Conservation (phyloP, 1,284 basidiomycete species). For the Naganishia liquefaciens region DNA sequence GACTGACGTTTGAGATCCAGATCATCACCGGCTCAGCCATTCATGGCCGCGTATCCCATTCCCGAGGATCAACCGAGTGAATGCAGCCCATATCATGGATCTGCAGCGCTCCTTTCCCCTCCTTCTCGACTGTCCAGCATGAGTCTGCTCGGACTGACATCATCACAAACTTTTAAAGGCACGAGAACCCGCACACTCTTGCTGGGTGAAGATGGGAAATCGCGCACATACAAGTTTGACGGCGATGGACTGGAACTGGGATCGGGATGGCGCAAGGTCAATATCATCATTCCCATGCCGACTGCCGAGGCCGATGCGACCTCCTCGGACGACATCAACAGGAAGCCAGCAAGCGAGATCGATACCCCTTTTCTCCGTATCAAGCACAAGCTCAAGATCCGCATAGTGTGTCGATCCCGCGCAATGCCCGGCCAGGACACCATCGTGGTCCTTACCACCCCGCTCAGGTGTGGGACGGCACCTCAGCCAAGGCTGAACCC, state of each 20-base stretch:
- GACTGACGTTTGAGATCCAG: conserved; percentile 28
- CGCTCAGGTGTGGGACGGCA: conserved; percentile 46
- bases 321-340: conserved; percentile 1
- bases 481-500: conserved; percentile 35
- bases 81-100: conserved; percentile 30
- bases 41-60: conserved; percentile 41
- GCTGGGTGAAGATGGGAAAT: conserved; percentile 31
- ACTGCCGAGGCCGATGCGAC: conserved; percentile 3
- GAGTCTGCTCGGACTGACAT: conserved; percentile 27
- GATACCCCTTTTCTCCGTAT: conserved; percentile 44
- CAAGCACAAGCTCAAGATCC: conserved; percentile 48
- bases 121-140: conserved; percentile 36
- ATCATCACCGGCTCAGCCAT: conserved; percentile 38
- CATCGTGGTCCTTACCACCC: conserved; percentile 44
- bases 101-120: conserved; percentile 40
- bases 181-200: conserved; percentile 30
- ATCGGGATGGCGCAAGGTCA: conserved; percentile 45
- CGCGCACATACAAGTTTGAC: conserved; percentile 48
- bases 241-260: conserved; percentile 42
- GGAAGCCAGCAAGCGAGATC: conserved; percentile 25
- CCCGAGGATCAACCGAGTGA: conserved; percentile 42
- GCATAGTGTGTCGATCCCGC: conserved; percentile 40
- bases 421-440: conserved; percentile 34
- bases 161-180: conserved; percentile 30
- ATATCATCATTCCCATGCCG: conserved; percentile 49